phyloP scores from a whole-genome alignment of 805 yeast species.

The Zygosaccharomyces gambellarensis region DNA sequence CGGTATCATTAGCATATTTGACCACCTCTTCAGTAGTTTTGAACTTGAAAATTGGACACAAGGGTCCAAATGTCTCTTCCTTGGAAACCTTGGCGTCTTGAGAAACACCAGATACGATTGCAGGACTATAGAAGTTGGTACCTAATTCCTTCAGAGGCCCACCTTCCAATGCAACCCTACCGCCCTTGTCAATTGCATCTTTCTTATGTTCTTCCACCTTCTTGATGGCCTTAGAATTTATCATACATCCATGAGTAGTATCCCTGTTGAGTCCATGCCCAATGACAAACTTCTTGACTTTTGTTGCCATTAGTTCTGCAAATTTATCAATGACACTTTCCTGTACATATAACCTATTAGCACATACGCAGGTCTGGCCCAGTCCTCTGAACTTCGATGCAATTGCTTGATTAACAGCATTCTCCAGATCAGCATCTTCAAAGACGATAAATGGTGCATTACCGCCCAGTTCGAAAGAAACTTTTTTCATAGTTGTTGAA shows the following conservation, averaged over 20 bases:
- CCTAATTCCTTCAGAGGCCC: slow-evolving; percentile 49
- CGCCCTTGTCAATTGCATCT: slow-evolving; percentile 54
- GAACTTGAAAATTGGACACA: slow-evolving; percentile 53
- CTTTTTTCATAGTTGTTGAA: slow-evolving; percentile 52
- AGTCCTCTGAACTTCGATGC: slow-evolving; percentile 56
- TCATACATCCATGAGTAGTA: slow-evolving; percentile 54
- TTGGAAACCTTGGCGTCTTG: slow-evolving; percentile 45
- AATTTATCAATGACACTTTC: slow-evolving; percentile 47
- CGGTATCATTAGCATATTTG: slow-evolving; percentile 48
- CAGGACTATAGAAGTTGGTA: slow-evolving; percentile 50
- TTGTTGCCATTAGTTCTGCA: slow-evolving; percentile 38
- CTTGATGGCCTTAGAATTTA: slow-evolving; percentile 45
- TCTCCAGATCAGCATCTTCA: slow-evolving; percentile 54
- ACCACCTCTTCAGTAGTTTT: slow-evolving; percentile 52
- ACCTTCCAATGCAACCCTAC: slow-evolving; percentile 47
- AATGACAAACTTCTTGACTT: slow-evolving; percentile 45
- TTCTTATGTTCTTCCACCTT: slow-evolving; percentile 51
- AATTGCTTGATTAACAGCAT: slow-evolving; percentile 48
- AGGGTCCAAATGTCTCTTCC: slow-evolving; percentile 66
- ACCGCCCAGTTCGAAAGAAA: slow-evolving; percentile 63
- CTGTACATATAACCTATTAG: slow-evolving; percentile 56
- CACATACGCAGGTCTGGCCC: slow-evolving; percentile 66
- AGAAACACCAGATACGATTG: slow-evolving; percentile 49
- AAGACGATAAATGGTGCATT: slow-evolving; percentile 62
- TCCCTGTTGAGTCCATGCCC: slow-evolving; percentile 53